Evolutionary conservation across 2,329 filamentous ascomycete genomes (phyloP).

Genomic region (Botrytis tulipae): DNA sequence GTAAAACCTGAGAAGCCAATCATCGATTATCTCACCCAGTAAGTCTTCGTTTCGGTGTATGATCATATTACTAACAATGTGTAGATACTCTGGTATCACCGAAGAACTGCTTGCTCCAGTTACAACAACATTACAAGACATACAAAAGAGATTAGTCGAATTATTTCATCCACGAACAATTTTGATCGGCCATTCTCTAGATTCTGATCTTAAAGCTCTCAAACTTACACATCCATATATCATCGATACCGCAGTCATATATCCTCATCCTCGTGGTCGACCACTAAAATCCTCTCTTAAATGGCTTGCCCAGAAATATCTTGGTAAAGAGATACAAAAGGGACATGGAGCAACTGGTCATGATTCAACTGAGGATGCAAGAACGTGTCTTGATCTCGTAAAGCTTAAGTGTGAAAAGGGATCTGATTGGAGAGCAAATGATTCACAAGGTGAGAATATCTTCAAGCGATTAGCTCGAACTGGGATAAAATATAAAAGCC

Average conservation of each 20-base stretch:
- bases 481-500: slow-evolving; percentile 60
- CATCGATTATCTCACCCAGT: slow-evolving; percentile 82
- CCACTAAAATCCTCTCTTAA: slow-evolving; percentile 90
- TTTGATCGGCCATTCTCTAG: slow-evolving; percentile 76
- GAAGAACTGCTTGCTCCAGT: slow-evolving; percentile 77
- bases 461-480: slow-evolving; percentile 76
- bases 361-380: slow-evolving; percentile 89
- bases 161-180: slow-evolving; percentile 72
- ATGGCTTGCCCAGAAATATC: slow-evolving; percentile 82
- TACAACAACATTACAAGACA: slow-evolving; percentile 78
- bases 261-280: slow-evolving; percentile 83
- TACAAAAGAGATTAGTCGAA: slow-evolving; percentile 72
- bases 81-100: slow-evolving; percentile 83
- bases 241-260: slow-evolving; percentile 86
- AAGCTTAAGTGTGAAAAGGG: slow-evolving; percentile 96
- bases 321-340: slow-evolving; percentile 85
- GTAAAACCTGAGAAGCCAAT: slow-evolving; percentile 90
- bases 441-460: slow-evolving; percentile 79
- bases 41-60: slow-evolving; percentile 24
- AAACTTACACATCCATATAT: slow-evolving; percentile 89
- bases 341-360: slow-evolving; percentile 62
- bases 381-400: slow-evolving; percentile 85
- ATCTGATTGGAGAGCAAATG: slow-evolving; percentile 77
- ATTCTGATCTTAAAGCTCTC: slow-evolving; percentile 80
- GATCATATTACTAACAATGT: slow-evolving; percentile 28